Percentiles rank a stretch among this genome's conserved stretches.
Conservation (phyloP, 176 grass and related monocot genomes). For the Aechmea fasciata region DNA sequence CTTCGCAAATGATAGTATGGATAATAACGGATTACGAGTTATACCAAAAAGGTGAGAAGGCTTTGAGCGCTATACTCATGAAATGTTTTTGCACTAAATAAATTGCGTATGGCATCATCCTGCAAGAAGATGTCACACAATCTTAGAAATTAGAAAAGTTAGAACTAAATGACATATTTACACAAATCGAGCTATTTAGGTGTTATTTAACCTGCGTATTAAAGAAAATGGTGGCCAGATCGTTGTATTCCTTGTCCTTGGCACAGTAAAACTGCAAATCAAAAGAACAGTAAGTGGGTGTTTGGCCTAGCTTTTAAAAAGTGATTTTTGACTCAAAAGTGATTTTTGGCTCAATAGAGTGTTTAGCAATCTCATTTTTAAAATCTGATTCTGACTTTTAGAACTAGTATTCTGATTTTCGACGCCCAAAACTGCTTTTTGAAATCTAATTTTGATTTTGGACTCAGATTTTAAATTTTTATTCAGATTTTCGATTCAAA, state of each 20-base stretch:
- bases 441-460: too few species aligned
- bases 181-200: background rate
- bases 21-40: slow-evolving; percentile 8
- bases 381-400: too few species aligned
- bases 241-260: slow-evolving; percentile 91
- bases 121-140: slow-evolving; percentile 23
- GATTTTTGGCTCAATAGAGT: too few species aligned
- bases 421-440: too few species aligned
- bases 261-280: slow-evolving; percentile 86
- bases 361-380: too few species aligned
- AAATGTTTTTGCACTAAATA: slow-evolving; percentile 99
- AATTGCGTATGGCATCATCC: slow-evolving; percentile 98
- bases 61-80: slow-evolving; percentile 97
- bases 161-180: background rate
- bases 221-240: slow-evolving; percentile 99
- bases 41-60: slow-evolving; percentile 95
- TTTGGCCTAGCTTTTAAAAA: too few species aligned
- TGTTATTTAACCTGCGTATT: slow-evolving; percentile 75
- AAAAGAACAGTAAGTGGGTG: background rate
- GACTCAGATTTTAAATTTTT: too few species aligned
- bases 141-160: background rate
- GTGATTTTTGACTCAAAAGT: too few species aligned
- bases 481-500: too few species aligned
- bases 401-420: too few species aligned
- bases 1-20: background rate